Evolutionary conservation across 2,329 filamentous ascomycete species (phyloP), one percentile per base, ranked within the genome.

Genomic region (Calonectria hawksworthii): DNA sequence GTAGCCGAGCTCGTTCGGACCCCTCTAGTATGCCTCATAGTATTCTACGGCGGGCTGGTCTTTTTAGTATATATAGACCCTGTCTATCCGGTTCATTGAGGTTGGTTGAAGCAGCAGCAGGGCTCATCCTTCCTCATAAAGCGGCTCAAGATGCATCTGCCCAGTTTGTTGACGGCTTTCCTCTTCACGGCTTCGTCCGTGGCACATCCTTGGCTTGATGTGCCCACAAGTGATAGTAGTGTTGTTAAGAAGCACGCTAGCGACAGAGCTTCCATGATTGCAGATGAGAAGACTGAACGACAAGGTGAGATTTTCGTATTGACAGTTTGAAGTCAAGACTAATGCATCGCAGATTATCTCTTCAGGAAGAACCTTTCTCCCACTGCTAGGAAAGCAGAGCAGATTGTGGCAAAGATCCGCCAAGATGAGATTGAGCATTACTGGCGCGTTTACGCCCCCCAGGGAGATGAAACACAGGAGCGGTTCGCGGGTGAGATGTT

Each of bases 401-500:
- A 13, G 21, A 69, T 69, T 32, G 67, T 69, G 2, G 13, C 34
- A n/a, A 34, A 30, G 26, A 51, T 69, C 7, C 67, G 67, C 21
- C 52, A 63, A n/a, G 52, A 61, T 36, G 67, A 61, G 8, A 69
- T 69, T 50, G 52, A 69, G 7, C n/a, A 59, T 23, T 47, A 59
- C 18, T 61, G 52, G 67, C 67, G 67, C 16, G 52, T 34, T 10
- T 47, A 61, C n/a, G 26, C 51, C 1, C 32, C 52, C 23, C 34
- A 26, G 11, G 36, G 28, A 2, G 4, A 59, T 16, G 67, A 69
- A 14, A 28, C 38, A 7, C 26, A 47, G 13, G 52, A 69, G 26
- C 50, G 54, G 7, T 69, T 69, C 26, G 67, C 67, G 7, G 67
- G 67, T 14, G 51, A 69, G 36, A 61, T 63, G 38, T 69, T 69